These are phyloP conservation scores for Ramularia endophylla DNA, from an alignment of 2,329 filamentous ascomycete genomes.

Conservation along the genomic window DNA sequence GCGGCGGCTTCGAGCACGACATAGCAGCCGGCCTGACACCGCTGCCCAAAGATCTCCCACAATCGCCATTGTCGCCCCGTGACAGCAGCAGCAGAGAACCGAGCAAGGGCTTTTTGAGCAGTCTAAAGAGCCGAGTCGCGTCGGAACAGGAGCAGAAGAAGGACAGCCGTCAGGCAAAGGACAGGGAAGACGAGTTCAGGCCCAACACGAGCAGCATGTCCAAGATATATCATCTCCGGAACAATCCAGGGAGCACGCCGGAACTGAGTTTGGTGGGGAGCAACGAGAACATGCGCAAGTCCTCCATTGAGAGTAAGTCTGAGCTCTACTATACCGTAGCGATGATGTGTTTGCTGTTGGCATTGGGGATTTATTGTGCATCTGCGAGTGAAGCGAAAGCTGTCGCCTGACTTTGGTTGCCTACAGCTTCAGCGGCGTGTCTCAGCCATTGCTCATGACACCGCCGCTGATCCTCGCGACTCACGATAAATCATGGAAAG, in stretches of 20 bases:
- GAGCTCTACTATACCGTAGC: background rate
- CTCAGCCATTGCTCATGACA: no score
- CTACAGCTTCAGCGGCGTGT: background rate
- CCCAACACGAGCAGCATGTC: conserved; percentile 28
- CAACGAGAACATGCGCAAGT: conserved; percentile 23
- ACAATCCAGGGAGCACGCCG: conserved; percentile 43
- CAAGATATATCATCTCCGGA: conserved; percentile 37
- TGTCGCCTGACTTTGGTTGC: conserved; percentile 1
- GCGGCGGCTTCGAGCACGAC: conserved; percentile 27
- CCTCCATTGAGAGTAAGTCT: conserved; percentile 25
- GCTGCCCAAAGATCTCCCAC: conserved; percentile 16
- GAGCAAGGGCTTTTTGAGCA: conserved; percentile 25
- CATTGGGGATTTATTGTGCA: background rate
- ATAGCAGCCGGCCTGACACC: conserved; percentile 19
- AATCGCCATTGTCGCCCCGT: conserved; percentile 27
- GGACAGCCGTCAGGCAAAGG: conserved; percentile 18
- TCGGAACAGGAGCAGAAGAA: conserved; percentile 15
- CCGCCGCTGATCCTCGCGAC: no score
- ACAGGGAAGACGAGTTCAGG: conserved; percentile 26
- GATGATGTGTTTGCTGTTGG: conserved; percentile 5
- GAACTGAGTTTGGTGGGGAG: conserved; percentile 37
- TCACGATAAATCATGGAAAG: no score
- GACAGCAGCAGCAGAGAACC: conserved; percentile 18
- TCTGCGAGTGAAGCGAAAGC: no score
- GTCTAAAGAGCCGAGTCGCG: conserved; percentile 21